phyloP scores from a whole-genome alignment of 176 grass and related monocot species.

The Tillandsia leiboldiana region DNA sequence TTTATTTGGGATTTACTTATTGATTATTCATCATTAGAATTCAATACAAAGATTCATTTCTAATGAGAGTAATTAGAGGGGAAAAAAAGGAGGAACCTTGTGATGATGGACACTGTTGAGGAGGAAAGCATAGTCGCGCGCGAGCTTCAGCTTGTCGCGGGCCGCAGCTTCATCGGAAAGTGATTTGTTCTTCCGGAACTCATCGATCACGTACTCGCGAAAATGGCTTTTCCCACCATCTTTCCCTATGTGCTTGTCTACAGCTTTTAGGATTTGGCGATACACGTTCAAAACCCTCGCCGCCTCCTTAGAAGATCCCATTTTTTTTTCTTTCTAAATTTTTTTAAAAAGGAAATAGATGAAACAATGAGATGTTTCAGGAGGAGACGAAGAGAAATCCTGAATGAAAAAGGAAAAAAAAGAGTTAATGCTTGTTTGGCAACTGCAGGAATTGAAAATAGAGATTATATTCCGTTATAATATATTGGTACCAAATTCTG shows the following conservation, averaged over 20 bases:
- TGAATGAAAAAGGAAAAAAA: no score
- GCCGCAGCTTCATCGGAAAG: slow-evolving; percentile 27
- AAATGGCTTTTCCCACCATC: slow-evolving; percentile 40
- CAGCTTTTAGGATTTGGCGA: slow-evolving; percentile 44
- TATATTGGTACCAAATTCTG: no score
- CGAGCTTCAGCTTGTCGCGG: slow-evolving; percentile 32
- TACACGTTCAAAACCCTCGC: slow-evolving; percentile 27
- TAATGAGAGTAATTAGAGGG: no score
- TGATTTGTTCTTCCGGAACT: slow-evolving; percentile 35
- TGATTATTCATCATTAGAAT: background rate
- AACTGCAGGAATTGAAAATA: no score
- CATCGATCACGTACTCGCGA: slow-evolving; percentile 39
- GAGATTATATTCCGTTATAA: no score
- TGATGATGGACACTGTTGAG: slow-evolving; percentile 54
- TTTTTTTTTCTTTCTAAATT: background rate
- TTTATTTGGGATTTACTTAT: no score
- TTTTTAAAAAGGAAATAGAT: background rate
- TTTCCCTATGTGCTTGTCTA: slow-evolving; percentile 40
- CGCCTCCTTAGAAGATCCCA: slow-evolving; percentile 8
- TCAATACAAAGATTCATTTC: background rate
- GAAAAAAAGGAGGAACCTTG: slow-evolving; percentile 29
- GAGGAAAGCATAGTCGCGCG: slow-evolving; percentile 45
- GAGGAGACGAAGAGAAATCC: no score
- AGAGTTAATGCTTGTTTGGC: no score
- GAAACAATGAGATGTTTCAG: background rate